These are phyloP conservation scores for Tylopilus vinaceipallidus DNA, from an alignment of 768 basidiomycete species.

Conservation along the genomic window DNA sequence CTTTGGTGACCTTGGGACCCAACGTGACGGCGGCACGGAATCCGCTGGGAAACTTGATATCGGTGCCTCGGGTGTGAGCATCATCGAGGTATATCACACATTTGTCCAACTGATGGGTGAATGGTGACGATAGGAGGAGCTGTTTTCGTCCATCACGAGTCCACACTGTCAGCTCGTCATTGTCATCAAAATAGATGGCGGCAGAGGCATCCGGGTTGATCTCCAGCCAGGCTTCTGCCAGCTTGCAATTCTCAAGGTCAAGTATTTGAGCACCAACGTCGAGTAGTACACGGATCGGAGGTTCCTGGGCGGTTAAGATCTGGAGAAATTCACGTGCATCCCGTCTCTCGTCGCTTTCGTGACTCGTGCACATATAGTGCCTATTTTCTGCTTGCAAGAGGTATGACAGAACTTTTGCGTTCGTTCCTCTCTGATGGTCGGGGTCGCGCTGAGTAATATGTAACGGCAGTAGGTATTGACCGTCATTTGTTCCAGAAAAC, in stretches of 20 bases:
- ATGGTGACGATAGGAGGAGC: conserved; percentile 27
- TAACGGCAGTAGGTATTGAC: conserved; percentile 34
- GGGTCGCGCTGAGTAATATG: conserved; percentile 30
- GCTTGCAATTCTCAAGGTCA: conserved; percentile 40
- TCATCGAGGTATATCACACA: conserved; percentile 38
- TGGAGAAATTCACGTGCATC: conserved; percentile 17
- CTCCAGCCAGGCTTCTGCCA: conserved; percentile 42
- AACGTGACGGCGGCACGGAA: conserved; percentile 35
- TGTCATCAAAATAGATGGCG: conserved; percentile 27
- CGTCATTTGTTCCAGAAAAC: conserved; percentile 41
- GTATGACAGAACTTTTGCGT: conserved; percentile 36
- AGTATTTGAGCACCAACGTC: conserved; percentile 58
- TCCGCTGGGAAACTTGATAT: conserved; percentile 31
- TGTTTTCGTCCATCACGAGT: conserved; percentile 18
- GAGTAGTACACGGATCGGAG: conserved; percentile 42
- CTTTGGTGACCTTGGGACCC: conserved; percentile 36
- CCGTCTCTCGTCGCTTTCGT: neutral
- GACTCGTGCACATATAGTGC: conserved; percentile 10
- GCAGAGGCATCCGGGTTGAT: conserved; percentile 7
- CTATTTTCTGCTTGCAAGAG: conserved; percentile 24
- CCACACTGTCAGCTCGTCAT: conserved; percentile 30
- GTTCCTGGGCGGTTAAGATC: conserved; percentile 30
- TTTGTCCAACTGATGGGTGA: conserved; percentile 24
- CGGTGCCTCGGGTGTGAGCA: conserved; percentile 38
- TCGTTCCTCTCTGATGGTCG: conserved; percentile 34